Base-by-base conservation (phyloP, 805 yeast species). In the Priceomyces medius region DNA sequence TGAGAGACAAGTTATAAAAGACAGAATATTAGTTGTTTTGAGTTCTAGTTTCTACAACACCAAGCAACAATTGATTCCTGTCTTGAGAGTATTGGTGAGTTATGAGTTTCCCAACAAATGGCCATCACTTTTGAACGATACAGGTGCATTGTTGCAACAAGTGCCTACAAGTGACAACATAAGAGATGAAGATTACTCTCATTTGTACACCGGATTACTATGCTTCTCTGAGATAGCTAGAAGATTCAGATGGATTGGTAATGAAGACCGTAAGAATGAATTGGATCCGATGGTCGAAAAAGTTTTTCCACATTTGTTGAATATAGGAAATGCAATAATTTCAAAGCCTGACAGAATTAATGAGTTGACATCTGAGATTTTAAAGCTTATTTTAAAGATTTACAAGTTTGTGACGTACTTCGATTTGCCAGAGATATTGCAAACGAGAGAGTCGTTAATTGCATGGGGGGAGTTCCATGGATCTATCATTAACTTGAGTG, bases 401-500 rank as follows among this genome's bases (percentile, higher is more conserved):
- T 87, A 81, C 71, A 90, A 90, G 59, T 85, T 83, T 58, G 81
- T 81, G 31, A 81, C 91, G 3, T 81, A 75, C 56, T 76, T 74
- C 46, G 90, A 86, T 53, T 63, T 90, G 40, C 95, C 97, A 2
- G 70, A 63, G 2, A 74, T 78, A 16, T 55, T 56, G 82, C 88
- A 69, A 64, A 69, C 34, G 53, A 68, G 42, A 77, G 81, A 44
- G 47, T 66, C 42, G 59, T 81, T 55, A 59, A 73, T 29, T 68
- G 50, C 77, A 14, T 90, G 97, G 95, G 83, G 87, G 2, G 77
- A 80, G 40, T 76, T 93, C 47, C 91, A 88, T 51, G 82, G 87
- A 31, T 70, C 74, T 7, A 76, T 86, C 4, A 79, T 88, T 38
- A 76, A 76, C 47, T 73, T 79, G 65, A 68, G 67, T 7, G 64